Evolutionary conservation across 495 filamentous ascomycete species (phyloP).

Genomic region (Penicillium desertorum): DNA sequence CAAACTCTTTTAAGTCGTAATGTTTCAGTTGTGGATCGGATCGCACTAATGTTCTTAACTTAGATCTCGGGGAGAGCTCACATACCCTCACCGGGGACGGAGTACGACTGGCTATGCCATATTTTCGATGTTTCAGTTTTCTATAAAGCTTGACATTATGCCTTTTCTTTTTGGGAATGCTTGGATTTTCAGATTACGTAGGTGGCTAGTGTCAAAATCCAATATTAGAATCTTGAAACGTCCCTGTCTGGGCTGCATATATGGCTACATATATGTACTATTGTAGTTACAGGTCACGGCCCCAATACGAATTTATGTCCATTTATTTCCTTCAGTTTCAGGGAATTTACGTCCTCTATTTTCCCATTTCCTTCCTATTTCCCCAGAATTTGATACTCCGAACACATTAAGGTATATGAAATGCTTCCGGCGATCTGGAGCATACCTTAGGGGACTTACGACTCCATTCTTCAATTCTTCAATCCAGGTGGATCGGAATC

Average conservation of each 20-base stretch:
- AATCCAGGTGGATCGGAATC: slow-evolving; percentile 23
- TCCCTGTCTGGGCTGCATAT: neutral
- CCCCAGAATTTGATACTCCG: neutral
- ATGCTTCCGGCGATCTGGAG: neutral
- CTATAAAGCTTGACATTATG: neutral
- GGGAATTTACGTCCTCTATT: no score
- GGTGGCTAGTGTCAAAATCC: no score
- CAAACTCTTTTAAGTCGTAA: slow-evolving; percentile 18
- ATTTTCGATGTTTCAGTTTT: neutral
- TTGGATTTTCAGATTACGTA: no score
- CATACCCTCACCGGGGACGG: neutral
- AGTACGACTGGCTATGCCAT: neutral
- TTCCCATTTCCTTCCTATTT: neutral
- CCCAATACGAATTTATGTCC: neutral
- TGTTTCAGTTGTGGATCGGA: slow-evolving; percentile 36
- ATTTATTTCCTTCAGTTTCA: no score
- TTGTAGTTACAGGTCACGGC: neutral
- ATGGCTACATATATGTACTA: neutral
- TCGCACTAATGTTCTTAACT: slow-evolving; percentile 25
- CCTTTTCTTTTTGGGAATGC: neutral
- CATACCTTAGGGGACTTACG: neutral
- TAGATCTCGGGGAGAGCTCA: slow-evolving; percentile 10
- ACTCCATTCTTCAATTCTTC: neutral
- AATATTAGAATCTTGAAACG: slow-evolving; percentile 4
- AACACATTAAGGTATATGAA: neutral